Conservation (phyloP, 495 filamentous ascomycete species). For the Friedmanniomyces simplex region DNA sequence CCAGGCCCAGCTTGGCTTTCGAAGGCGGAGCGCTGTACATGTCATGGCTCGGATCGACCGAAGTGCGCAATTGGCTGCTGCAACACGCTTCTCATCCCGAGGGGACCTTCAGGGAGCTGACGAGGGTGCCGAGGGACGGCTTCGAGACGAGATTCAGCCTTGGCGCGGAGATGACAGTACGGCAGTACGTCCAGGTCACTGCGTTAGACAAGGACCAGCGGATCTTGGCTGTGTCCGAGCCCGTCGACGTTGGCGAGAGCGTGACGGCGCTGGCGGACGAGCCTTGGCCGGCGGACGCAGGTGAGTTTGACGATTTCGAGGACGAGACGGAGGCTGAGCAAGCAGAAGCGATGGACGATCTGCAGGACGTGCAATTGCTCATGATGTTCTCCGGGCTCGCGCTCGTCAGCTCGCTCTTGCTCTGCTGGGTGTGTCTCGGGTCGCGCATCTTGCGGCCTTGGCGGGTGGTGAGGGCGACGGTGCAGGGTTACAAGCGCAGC, state of each 20-base stretch:
- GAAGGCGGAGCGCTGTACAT: conserved; percentile 14
- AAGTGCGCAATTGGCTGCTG: conserved; percentile 16
- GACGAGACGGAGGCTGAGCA: neutral
- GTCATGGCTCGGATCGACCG: conserved; percentile 22
- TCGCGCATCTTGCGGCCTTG: neutral
- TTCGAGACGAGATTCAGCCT: conserved; percentile 23
- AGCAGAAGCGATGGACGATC: neutral
- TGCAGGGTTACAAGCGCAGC: neutral
- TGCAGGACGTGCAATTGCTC: conserved; percentile 4
- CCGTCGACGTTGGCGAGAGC: conserved; percentile 1
- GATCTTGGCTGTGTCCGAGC: conserved; percentile 1
- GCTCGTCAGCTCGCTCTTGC: neutral
- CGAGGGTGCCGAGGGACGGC: conserved; percentile 5
- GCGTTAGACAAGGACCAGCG: conserved; percentile 4
- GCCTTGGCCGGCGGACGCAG: neutral
- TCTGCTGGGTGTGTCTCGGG: neutral
- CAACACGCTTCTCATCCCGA: conserved; percentile 7
- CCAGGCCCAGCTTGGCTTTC: conserved; percentile 12
- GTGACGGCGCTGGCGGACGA: neutral
- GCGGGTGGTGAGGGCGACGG: neutral
- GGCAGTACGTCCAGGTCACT: conserved; percentile 10
- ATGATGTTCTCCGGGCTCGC: conserved; percentile 1
- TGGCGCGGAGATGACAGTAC: neutral
- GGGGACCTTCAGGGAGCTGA: conserved; percentile 11
- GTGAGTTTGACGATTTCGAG: neutral